Conservation (phyloP, 2,329 filamentous ascomycete genomes). For the Fusarium azukiicola region DNA sequence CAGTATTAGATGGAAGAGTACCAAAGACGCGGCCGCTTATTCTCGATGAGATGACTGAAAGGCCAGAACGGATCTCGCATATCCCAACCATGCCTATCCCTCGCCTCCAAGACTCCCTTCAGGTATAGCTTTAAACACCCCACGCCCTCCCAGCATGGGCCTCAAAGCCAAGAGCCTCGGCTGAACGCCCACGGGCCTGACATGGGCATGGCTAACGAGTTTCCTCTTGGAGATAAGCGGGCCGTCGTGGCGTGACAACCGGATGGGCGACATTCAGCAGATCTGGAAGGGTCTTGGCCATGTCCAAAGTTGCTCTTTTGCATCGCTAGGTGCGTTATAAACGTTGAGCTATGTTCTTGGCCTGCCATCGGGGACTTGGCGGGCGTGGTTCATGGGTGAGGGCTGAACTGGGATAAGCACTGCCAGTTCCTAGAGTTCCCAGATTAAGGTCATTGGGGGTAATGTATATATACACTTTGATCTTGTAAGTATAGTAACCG, state of each 20-base stretch:
- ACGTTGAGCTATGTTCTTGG: neutral
- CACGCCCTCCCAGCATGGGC: neutral
- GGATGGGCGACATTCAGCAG: conserved; percentile 1
- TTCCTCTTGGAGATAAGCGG: conserved; percentile 16
- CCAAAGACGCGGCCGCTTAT: too few relatives aligned
- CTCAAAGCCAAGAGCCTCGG: neutral
- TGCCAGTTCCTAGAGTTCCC: too few relatives aligned
- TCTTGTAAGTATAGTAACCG: neutral
- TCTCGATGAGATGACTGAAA: neutral
- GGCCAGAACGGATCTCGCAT: too few relatives aligned
- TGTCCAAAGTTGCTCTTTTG: conserved; percentile 15
- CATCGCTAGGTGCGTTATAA: conserved; percentile 18
- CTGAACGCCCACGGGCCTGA: neutral
- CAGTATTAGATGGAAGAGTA: neutral
- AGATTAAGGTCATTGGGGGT: neutral
- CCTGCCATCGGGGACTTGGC: neutral
- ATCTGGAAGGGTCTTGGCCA: conserved; percentile 14
- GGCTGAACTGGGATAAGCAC: neutral
- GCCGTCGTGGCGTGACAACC: conserved; percentile 14
- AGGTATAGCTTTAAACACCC: conserved; percentile 4
- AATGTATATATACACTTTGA: neutral
- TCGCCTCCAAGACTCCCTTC: neutral
- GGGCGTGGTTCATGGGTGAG: neutral
- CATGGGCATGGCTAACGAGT: conserved; percentile 5
- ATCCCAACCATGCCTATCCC: neutral